phyloP scores from a whole-genome alignment of 805 yeast species.

The Starmerella asiatica region DNA sequence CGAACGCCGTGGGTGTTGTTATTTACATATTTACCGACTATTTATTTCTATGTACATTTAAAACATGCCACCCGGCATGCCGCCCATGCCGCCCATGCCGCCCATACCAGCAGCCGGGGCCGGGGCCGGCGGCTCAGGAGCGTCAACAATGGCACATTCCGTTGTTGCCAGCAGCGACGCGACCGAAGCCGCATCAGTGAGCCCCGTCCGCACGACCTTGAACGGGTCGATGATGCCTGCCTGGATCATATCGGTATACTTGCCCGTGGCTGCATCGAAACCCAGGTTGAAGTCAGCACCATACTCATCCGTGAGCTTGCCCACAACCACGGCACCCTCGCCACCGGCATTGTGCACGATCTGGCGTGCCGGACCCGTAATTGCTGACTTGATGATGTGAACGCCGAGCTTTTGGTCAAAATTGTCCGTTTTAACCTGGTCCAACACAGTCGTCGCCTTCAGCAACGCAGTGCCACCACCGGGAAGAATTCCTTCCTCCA shows the following conservation, averaged over 20 bases:
- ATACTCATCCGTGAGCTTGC: constrained; percentile 49
- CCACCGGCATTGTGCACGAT: constrained; percentile 95
- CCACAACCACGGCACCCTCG: constrained; percentile 93
- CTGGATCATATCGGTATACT: constrained; percentile 88
- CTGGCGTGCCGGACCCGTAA: constrained; percentile 88
- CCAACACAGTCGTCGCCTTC: constrained; percentile 74
- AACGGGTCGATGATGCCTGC: constrained; percentile 98
- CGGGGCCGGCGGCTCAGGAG: constrained; percentile 59
- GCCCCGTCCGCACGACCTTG: constrained; percentile 92
- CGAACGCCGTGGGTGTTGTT: too few species aligned
- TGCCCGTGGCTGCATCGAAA: constrained; percentile 83
- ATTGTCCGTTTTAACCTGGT: constrained; percentile 59
- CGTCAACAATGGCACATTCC: constrained; percentile 95
- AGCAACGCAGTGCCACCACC: constrained; percentile 98
- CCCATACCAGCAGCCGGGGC: constrained; percentile 49
- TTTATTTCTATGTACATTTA: constrained; percentile 3
- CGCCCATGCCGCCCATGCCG: constrained; percentile 42
- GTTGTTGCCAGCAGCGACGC: constrained; percentile 95
- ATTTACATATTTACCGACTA: too few species aligned
- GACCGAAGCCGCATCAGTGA: constrained; percentile 94
- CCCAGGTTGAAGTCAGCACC: constrained; percentile 75
- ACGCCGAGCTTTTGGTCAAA: constrained; percentile 96
- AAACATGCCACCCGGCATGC: constrained; percentile 26
- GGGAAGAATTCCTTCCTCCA: constrained; percentile 95
- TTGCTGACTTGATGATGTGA: constrained; percentile 80